Conservation (phyloP, 1,284 basidiomycete species). For the Ceratobasidium sp. region DNA sequence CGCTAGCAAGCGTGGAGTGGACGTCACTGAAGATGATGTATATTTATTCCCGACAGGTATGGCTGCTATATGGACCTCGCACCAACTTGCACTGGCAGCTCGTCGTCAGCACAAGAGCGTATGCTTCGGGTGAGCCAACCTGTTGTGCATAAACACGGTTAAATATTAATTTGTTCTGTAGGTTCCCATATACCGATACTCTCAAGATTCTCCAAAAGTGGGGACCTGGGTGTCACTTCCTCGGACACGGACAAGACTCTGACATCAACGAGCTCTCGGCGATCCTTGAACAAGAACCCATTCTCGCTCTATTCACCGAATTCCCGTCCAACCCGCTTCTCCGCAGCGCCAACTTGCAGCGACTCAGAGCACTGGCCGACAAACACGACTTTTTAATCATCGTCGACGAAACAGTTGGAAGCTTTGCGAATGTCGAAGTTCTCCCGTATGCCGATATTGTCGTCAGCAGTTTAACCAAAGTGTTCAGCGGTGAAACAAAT, state of each 20-base stretch:
- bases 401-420: slow-evolving; percentile 96
- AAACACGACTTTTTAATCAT: slow-evolving; percentile 89
- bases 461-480: slow-evolving; percentile 93
- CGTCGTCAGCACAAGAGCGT: slow-evolving; percentile 76
- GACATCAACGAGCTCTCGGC: slow-evolving; percentile 76
- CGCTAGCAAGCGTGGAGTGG: slow-evolving; percentile 53
- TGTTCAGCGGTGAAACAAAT: slow-evolving; percentile 95
- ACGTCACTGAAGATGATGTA: slow-evolving; percentile 85
- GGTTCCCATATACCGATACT: slow-evolving; percentile 98
- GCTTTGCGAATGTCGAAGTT: slow-evolving; percentile 95
- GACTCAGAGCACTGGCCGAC: slow-evolving; percentile 85
- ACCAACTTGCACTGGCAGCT: slow-evolving; percentile 73
- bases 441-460: slow-evolving; percentile 91
- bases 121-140: slow-evolving; percentile 83
- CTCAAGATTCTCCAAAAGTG: slow-evolving; percentile 96
- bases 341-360: slow-evolving; percentile 81
- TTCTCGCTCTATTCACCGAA: slow-evolving; percentile 81
- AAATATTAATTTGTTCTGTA: slow-evolving; percentile 53
- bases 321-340: slow-evolving; percentile 96
- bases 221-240: slow-evolving; percentile 94
- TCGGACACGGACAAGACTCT: slow-evolving; percentile 80
- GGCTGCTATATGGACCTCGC: slow-evolving; percentile 92
- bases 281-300: slow-evolving; percentile 56
- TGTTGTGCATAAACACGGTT: not conserved
- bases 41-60: slow-evolving; percentile 90